Evolutionary conservation across 345 rosid genomes (phyloP).

Genomic region (Arabidopsis suecica): DNA sequence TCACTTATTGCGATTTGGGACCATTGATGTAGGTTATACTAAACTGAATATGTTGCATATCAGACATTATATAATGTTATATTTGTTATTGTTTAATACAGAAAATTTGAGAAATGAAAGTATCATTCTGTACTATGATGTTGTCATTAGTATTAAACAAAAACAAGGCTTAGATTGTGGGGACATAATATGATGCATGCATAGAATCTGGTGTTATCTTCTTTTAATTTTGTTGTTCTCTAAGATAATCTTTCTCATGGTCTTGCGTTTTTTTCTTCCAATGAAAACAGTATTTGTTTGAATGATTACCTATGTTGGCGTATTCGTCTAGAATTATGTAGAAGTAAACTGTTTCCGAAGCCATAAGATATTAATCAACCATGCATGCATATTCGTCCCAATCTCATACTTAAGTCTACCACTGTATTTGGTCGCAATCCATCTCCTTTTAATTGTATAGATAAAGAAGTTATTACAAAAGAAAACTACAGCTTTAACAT

Average conservation of each 20-base stretch:
- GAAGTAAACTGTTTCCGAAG: neutral
- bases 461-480: neutral
- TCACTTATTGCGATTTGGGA: constrained; percentile 42
- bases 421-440: constrained; percentile 2
- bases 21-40: constrained; percentile 42
- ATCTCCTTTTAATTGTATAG: neutral
- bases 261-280: neutral
- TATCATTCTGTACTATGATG: constrained; percentile 39
- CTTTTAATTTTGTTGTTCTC: neutral
- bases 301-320: neutral
- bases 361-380: neutral
- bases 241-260: constrained; percentile 4
- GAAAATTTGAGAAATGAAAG: constrained; percentile 1
- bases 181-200: constrained; percentile 37
- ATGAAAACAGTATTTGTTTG: neutral
- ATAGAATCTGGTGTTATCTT: constrained; percentile 37
- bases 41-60: constrained; percentile 31
- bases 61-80: constrained; percentile 21
- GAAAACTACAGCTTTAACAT: neutral
- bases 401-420: neutral
- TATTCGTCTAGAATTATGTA: neutral
- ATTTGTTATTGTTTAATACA: neutral
- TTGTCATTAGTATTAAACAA: constrained; percentile 26
- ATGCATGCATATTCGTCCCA: neutral
- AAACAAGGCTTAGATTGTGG: constrained; percentile 35